Base-by-base conservation (phyloP, 129 eudicot species). In the Kitagawia praeruptora region DNA sequence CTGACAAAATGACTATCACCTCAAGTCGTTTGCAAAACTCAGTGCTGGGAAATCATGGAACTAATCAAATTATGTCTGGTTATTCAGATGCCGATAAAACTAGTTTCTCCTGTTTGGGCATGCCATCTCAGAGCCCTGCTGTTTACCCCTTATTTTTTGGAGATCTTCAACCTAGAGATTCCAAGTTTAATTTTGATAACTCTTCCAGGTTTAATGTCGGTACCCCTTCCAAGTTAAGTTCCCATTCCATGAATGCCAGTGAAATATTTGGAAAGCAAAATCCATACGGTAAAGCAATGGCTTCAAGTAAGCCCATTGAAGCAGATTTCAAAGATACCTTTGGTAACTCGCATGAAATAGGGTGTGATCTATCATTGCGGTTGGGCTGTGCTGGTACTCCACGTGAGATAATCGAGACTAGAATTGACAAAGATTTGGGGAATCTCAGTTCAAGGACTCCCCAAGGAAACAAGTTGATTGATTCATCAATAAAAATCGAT, bases 361-460 rank as follows among this genome's bases (percentile, higher is more conserved):
- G 82, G 38, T 95, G 97, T 84, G 98, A 95, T 77, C 80, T 95
- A 70, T 87, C 98, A 46, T 78, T 95, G 74, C 84, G 98, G 25
- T 79, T 95, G 82, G 98, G 98, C 49, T 87, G 89, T 74, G 54
- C 71, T 28, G 81, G n/a, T 37, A 81, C 39, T 73, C 83, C 86
- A 49, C 28, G 83, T 48, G 28, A 74, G 3, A 56, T 78, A 45
- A 31, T 74, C 6, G 83, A 78, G 28, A 81, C 74, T 54, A 25
- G 66, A 34, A 13, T 79, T 49, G 70, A 81, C 41, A 77, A 61
- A 21, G 77, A 61, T 61, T 70, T 54, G 63, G 54, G 75, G 37
- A 74, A 76, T 72, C 81, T 85, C 72, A 41, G 77, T 70, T 81
- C 79, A 53, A 83, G 74, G 38, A 82, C 82, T 48, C 77, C 39